Base-by-base conservation (phyloP, 2,329 filamentous ascomycete genomes). In the Cordyceps fumosorosea region DNA sequence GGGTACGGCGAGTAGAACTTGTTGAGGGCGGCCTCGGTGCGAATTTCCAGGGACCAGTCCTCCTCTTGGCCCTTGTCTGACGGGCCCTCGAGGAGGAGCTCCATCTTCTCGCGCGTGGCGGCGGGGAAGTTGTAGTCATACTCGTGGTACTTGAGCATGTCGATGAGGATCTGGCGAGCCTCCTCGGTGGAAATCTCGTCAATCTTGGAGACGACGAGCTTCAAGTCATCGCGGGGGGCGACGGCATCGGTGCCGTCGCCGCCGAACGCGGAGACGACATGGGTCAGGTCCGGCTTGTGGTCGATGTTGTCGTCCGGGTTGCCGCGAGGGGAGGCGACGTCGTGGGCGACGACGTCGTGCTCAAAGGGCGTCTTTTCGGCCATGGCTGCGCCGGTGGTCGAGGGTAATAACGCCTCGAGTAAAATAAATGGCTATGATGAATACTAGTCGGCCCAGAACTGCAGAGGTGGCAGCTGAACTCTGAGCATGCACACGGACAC, bases 51-150 rank as follows among this genome's bases (percentile, higher is more conserved):
- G 1, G 53, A 44, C 60, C 60, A 62, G 34, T 62, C 60, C 5
- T 56, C 45, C 40, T 62, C 60, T 12, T 20, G 56, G n/a, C 66
- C 65, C 20, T 63, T 64, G 16, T 68, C 65, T 1, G 40, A 26
- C 0, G 67, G 66, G 0, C 67, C 67, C 22, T 66, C 50, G 11
- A 66, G 18, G 11, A 69, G 57, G 16, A 52, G 48, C 1, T 57
- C 51, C 29, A 69, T 65, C 56, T 67, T 68, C 11, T 60, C 54
- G 2, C 67, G 67, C 29, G 66, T 65, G 20, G 45, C 12, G 3
- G 55, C 24, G 11, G 67, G 64, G 40, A 69, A 69, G 47, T 69
- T 69, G 60, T 69, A 69, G 56, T 68, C 67, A 54, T 67, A 68
- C 45, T 67, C 65, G 34, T 69, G 67, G 29, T 65, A 47, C 29